These are phyloP conservation scores for Aureobasidium sp. DNA, from an alignment of 2,329 filamentous ascomycete genomes.

Conservation along the genomic window DNA sequence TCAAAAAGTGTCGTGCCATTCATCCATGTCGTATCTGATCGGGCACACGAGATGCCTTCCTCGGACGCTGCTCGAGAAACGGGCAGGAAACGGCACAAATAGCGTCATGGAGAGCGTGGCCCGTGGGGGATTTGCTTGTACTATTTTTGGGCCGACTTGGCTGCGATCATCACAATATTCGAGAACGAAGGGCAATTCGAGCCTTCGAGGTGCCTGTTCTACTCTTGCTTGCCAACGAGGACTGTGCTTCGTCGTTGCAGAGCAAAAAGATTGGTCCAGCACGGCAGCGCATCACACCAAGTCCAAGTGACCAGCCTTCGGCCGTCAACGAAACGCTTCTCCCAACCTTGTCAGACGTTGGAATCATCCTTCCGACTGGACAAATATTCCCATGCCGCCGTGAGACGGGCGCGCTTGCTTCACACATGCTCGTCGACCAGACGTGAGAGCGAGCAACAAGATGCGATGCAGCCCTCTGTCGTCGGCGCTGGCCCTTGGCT, in stretches of 20 bases:
- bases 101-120: background rate
- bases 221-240: background rate
- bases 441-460: background rate
- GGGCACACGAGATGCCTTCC: background rate
- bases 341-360: slow-evolving; percentile 3
- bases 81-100: background rate
- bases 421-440: slow-evolving; percentile 8
- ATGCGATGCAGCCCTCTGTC: background rate
- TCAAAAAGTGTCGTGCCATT: background rate
- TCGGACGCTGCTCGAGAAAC: background rate
- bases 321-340: background rate
- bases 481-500: background rate
- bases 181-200: background rate
- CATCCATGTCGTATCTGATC: background rate
- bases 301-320: background rate
- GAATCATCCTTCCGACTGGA: background rate
- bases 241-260: background rate
- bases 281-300: background rate
- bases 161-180: background rate
- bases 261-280: background rate
- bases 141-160: slow-evolving; percentile 1
- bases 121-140: background rate
- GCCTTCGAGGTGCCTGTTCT: background rate
- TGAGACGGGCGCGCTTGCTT: background rate
- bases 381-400: slow-evolving; percentile 1